Evolutionary conservation across 2,329 filamentous ascomycete species (phyloP), one percentile per base, ranked within the genome.

Genomic region (Penicillium capsulatum): DNA sequence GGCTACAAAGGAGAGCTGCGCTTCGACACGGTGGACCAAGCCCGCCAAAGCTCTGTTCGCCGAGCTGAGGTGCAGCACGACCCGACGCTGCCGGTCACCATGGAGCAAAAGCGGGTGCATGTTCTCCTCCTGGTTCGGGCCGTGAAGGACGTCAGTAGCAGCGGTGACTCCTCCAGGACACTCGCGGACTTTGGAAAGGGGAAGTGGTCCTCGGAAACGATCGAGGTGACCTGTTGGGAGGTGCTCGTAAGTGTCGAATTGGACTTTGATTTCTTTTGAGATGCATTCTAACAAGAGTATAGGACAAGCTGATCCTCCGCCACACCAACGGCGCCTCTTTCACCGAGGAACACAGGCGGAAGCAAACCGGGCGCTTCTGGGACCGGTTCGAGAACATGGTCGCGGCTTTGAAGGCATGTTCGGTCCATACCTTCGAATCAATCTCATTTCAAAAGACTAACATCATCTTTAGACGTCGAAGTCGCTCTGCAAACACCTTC

Each of bases 141-240:
- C n/a, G 19, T 22, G 19, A 22, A 22, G 5, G 5, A 22, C 19
- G 9, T 9, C 5, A 22, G 9, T 5, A 22, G 5, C 19, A 9
- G 5, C 5, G 19, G 5, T 5, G 19, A 22, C 19, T 22, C 19
- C 5, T 9, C 19, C 19, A 5, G 19, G 19, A 22, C 9, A 9
- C 5, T 22, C 9, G 19, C 5, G 19, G 5, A 5, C 5, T 22
- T 22, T 22, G 19, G 5, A 5, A 22, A 22, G 5, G 5, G 8
- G 1, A 5, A 2, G 2, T 19, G 14, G 6, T 3, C 30, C 6
- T 7, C n/a, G 8, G 36, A 34, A 3, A 20, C 17, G 15, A 19
- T 39, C 11, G 36, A 39, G 17, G 14, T 7, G 5, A 22, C n/a
- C 3, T 17, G n/a, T 16, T 39, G 36, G 36, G n/a, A 17, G n/a